These are phyloP conservation scores for Fusarium sp. DNA, from an alignment of 2,329 filamentous ascomycete species.

Conservation along the genomic window DNA sequence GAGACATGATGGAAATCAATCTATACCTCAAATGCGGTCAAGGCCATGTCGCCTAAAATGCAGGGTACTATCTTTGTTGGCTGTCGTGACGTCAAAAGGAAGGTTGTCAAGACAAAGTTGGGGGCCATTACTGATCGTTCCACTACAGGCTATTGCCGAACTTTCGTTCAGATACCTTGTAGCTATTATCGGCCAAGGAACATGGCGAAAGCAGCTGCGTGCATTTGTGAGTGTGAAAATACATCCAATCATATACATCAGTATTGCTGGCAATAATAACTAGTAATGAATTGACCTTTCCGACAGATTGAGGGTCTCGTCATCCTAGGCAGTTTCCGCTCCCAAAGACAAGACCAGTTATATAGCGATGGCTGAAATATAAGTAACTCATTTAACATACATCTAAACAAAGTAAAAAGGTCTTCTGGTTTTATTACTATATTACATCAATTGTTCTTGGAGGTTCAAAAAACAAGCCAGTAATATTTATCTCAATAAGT, in stretches of 20 bases:
- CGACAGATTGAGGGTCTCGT: too few species aligned
- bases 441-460: not conserved
- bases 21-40: not conserved
- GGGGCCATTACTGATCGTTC: not conserved
- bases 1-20: not conserved
- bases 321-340: not conserved
- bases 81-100: not conserved
- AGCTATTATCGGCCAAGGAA: not conserved
- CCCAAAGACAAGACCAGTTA: too few species aligned
- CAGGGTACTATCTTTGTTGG: not conserved
- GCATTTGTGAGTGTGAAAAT: accelerated
- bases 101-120: not conserved
- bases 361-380: too few species aligned
- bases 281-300: not conserved
- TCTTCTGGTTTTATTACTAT: not conserved
- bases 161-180: not conserved
- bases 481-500: too few species aligned
- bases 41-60: not conserved
- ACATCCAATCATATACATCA: not conserved
- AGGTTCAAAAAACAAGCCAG: too few species aligned
- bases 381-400: not conserved
- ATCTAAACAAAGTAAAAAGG: not conserved
- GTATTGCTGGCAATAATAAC: not conserved
- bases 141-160: not conserved
- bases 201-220: not conserved